Conservation (phyloP, 495 filamentous ascomycete species). For the Penicillium lividum region DNA sequence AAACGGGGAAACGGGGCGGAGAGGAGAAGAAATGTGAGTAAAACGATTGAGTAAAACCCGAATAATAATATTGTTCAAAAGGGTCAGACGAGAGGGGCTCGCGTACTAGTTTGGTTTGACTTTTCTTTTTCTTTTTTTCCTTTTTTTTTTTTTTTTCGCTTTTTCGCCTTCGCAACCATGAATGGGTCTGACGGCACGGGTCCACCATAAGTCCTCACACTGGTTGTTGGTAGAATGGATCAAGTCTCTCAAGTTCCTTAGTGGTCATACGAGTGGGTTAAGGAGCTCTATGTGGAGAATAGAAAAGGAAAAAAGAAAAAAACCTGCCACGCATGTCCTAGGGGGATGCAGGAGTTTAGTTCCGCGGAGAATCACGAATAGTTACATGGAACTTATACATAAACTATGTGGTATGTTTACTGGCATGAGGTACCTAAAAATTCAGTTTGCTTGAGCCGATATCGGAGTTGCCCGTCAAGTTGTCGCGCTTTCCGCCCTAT, state of each 20-base stretch:
- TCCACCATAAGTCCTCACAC: slow-evolving; percentile 16
- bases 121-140: slow-evolving; percentile 21
- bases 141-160: slow-evolving; percentile 15
- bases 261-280: slow-evolving; percentile 5
- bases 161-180: slow-evolving; percentile 13
- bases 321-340: not conserved
- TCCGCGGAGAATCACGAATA: slow-evolving; percentile 15
- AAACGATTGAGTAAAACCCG: slow-evolving; percentile 43
- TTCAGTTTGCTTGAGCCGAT: slow-evolving; percentile 16
- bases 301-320: not conserved
- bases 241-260: slow-evolving; percentile 1
- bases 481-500: slow-evolving; percentile 15
- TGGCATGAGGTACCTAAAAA: too few species aligned
- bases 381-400: too few species aligned
- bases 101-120: slow-evolving; percentile 17
- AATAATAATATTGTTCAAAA: slow-evolving; percentile 23
- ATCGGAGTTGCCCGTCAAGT: slow-evolving; percentile 15
- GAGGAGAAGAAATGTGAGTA: slow-evolving; percentile 22
- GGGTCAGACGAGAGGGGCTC: slow-evolving; percentile 23
- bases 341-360: slow-evolving; percentile 2
- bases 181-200: slow-evolving; percentile 22
- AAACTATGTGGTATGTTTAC: too few species aligned
- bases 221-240: slow-evolving; percentile 7
- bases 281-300: not conserved
- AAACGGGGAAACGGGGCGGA: slow-evolving; percentile 25